A percentile compares a stretch with the other conserved stretches of the same genome.
Evolutionary conservation across 306 rosid species (phyloP).

Genomic region (Cucurbita ficifolia): DNA sequence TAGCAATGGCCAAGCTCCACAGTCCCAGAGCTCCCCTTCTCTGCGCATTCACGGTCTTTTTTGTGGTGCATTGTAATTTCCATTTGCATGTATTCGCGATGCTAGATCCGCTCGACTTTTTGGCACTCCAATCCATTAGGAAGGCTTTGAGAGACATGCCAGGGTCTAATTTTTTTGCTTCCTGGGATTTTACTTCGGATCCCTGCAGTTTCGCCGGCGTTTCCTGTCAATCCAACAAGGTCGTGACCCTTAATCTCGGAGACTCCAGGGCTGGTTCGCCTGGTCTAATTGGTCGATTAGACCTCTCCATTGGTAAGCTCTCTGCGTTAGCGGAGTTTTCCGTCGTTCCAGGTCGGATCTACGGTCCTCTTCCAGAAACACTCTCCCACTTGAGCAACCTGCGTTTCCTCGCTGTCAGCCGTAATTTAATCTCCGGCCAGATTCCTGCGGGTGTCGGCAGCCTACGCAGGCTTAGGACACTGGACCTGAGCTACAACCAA

Average conservation of each 20-base stretch:
- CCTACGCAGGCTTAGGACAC: slow-evolving; percentile 40
- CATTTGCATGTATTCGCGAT: slow-evolving; percentile 25
- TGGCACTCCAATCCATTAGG: slow-evolving; percentile 72
- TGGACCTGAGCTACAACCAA: slow-evolving; percentile 83
- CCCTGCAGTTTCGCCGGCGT: slow-evolving; percentile 92
- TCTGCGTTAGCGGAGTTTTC: slow-evolving; percentile 71
- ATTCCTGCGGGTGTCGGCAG: slow-evolving; percentile 47
- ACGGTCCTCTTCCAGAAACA: slow-evolving; percentile 46
- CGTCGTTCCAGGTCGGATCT: slow-evolving; percentile 72
- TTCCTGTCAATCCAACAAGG: slow-evolving; percentile 63
- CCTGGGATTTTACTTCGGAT: slow-evolving; percentile 97
- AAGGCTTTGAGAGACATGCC: slow-evolving; percentile 68
- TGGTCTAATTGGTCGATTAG: slow-evolving; percentile 63
- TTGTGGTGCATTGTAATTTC: slow-evolving; percentile 9
- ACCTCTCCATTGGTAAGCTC: slow-evolving; percentile 63
- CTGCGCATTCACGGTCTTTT: slow-evolving; percentile 14
- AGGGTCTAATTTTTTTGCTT: slow-evolving; percentile 58
- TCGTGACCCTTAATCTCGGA: slow-evolving; percentile 80
- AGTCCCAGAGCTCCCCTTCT: neutral
- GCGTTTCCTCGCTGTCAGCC: slow-evolving; percentile 68
- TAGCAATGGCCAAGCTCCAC: slow-evolving; percentile 32
- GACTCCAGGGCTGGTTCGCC: slow-evolving; percentile 82
- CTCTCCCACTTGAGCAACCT: slow-evolving; percentile 42
- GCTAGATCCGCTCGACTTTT: slow-evolving; percentile 75
- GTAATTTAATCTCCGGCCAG: slow-evolving; percentile 74